These are phyloP conservation scores for Hygrophoropsis aurantiaca DNA, from an alignment of 768 basidiomycete genomes.

Conservation along the genomic window DNA sequence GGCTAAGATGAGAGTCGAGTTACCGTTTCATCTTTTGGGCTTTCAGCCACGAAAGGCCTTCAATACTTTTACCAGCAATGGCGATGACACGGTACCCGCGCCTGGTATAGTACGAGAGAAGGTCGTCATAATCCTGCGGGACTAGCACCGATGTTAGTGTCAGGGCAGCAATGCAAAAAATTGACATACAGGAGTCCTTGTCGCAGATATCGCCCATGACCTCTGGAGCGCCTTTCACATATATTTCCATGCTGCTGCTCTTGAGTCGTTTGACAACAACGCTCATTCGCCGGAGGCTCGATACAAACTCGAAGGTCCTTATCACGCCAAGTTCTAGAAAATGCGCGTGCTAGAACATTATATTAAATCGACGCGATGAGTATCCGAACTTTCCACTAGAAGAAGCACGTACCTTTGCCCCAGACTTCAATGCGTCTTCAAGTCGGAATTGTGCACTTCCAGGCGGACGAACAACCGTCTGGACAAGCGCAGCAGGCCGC, in stretches of 20 bases:
- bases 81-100: constrained; percentile 98
- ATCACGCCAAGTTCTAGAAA: constrained; percentile 97
- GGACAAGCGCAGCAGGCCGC: constrained; percentile 84
- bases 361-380: constrained; percentile 3
- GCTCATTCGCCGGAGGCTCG: constrained; percentile 91
- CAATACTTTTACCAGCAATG: constrained; percentile 93
- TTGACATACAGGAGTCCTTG: constrained; percentile 78
- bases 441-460: constrained; percentile 88
- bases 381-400: neutral
- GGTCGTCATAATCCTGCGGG: constrained; percentile 93
- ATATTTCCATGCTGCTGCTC: constrained; percentile 94
- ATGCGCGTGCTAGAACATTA: constrained; percentile 73
- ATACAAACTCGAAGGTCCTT: constrained; percentile 94
- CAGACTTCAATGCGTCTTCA: constrained; percentile 90
- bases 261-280: constrained; percentile 95
- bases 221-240: constrained; percentile 99
- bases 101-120: constrained; percentile 94
- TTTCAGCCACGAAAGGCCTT: constrained; percentile 93
- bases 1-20: neutral
- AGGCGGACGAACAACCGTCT: constrained; percentile 93
- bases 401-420: constrained; percentile 58
- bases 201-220: constrained; percentile 97
- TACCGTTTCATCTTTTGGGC: constrained; percentile 96
- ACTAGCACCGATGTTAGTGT: constrained; percentile 47
- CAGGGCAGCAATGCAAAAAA: constrained; percentile 9